Evolutionary conservation across 116 monocot species (phyloP).

Genomic region (Phalaenopsis hybrid): DNA sequence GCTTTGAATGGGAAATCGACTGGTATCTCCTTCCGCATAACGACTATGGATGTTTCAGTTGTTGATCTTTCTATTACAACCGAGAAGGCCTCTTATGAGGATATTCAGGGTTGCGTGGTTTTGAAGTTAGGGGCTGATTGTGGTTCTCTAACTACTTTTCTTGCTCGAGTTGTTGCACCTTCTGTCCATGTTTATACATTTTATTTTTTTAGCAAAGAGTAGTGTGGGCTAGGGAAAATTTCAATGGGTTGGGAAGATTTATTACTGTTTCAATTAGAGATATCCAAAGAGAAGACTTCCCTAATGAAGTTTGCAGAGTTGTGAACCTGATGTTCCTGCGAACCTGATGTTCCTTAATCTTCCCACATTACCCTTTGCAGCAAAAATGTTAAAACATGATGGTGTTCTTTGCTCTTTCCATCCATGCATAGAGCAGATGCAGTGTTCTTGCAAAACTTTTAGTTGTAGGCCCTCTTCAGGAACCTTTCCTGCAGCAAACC

Average conservation of each 20-base stretch:
- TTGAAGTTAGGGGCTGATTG: constrained; percentile 92
- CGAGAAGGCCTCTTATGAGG: no score
- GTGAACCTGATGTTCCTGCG: constrained; percentile 68
- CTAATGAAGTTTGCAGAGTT: constrained; percentile 49
- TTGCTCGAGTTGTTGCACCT: constrained; percentile 85
- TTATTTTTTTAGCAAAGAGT: constrained; percentile 92
- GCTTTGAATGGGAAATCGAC: no score
- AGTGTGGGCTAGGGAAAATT: constrained; percentile 68
- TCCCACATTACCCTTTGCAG: constrained; percentile 78
- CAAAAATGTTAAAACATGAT: constrained; percentile 74
- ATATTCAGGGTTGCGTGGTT: constrained; percentile 75
- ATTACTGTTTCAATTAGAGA: constrained; percentile 78
- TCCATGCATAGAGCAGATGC: constrained; percentile 99
- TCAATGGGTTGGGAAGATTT: constrained; percentile 62
- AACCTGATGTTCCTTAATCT: constrained; percentile 92
- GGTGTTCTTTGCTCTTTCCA: constrained; percentile 92
- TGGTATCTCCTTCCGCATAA: no score
- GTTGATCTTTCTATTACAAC: no score
- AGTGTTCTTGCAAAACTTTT: constrained; percentile 73
- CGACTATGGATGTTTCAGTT: no score
- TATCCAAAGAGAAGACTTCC: constrained; percentile 93
- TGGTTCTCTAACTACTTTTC: constrained; percentile 88
- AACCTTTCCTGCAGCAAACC: no score
- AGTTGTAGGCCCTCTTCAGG: no score
- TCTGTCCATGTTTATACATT: constrained; percentile 75